These are phyloP conservation scores for Cryptococcus sp. DNA, from an alignment of 1,284 basidiomycete genomes.

Conservation along the genomic window DNA sequence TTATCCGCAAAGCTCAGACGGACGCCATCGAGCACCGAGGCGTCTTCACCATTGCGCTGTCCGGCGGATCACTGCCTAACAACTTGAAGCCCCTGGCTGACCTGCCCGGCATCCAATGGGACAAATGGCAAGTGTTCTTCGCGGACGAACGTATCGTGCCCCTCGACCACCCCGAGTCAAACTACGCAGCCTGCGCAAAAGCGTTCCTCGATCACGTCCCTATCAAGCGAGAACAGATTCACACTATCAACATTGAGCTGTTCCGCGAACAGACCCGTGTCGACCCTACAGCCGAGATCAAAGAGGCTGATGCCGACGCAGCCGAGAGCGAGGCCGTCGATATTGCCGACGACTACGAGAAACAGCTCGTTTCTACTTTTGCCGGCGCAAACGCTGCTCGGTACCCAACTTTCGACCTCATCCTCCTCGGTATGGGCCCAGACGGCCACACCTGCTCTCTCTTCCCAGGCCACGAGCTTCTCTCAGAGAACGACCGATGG, in stretches of 20 bases:
- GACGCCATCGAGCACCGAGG: conserved; percentile 85
- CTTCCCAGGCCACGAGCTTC: conserved; percentile 86
- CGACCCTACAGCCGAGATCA: conserved; percentile 54
- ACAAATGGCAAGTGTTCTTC: conserved; percentile 97
- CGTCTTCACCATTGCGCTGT: conserved; percentile 88
- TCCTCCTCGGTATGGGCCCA: conserved; percentile 88
- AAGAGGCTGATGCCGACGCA: conserved; percentile 31
- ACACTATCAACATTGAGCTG: conserved; percentile 72
- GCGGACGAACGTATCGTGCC: conserved; percentile 94
- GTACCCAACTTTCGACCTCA: conserved; percentile 92
- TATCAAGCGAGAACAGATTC: conserved; percentile 71
- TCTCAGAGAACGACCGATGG: conserved; percentile 86
- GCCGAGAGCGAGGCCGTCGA: conserved; percentile 69
- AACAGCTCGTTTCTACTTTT: conserved; percentile 86
- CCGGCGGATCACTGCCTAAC: conserved; percentile 88
- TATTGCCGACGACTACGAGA: conserved; percentile 88
- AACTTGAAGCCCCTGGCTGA: conserved; percentile 72
- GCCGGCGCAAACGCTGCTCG: conserved; percentile 84
- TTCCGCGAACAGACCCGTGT: conserved; percentile 57
- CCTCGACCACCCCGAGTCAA: conserved; percentile 87
- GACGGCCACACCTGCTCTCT: conserved; percentile 97
- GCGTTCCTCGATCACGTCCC: conserved; percentile 82
- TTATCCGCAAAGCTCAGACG: conserved; percentile 83
- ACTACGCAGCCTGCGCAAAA: conserved; percentile 75
- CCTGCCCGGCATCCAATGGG: conserved; percentile 77